Evolutionary conservation across 2,329 filamentous ascomycete genomes (phyloP), one percentile per base, ranked within the genome.

Genomic region (Lizonia empirigonia): DNA sequence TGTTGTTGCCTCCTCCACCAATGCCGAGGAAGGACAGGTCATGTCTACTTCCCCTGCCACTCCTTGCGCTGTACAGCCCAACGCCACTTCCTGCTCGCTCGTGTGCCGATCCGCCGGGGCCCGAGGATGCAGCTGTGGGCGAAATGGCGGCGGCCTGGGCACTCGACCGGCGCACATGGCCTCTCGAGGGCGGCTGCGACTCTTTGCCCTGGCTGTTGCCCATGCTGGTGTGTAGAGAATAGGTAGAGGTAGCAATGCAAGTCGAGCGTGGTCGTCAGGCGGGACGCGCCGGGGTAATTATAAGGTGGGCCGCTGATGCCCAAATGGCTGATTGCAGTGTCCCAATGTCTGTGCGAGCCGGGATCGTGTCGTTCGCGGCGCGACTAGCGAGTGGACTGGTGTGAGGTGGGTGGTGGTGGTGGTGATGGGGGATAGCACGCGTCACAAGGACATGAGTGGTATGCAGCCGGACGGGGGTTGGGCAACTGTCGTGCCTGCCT

Each of bases 21-120:
- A 87, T 75, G 47, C 82, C 81, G 24, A 86, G 77, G 56, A 86
- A 80, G 1, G 82, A 82, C 26, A 86, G 74, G 59, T 87, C 83
- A 33, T 79, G 80, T 47, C 83, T 74, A 72, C 81, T 85, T 23
- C 78, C 76, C 58, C 83, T 77, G 44, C 77, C 77, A 46, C 73
- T 75, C 42, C 81, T 73, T 32, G 77, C 74, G 53, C 69, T 73
- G 56, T 82, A 80, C 42, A 78, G 64, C 50, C 64, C 67, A 8
- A 40, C 55, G 44, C 56, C 62, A 48, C 59, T 72, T 54, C 55
- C 59, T 50, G 58, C 69, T 45, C 63, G 56, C 57, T 68, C 64
- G 58, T 67, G 63, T 18, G 64, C 55, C 33, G 68, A 46, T 26
- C 64, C 59, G 41, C 53, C 50, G 27, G 60, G 64, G 24, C 57